Conservation (phyloP, 2,329 filamentous ascomycete genomes). For the Ophidiomyces ophidiicola region DNA sequence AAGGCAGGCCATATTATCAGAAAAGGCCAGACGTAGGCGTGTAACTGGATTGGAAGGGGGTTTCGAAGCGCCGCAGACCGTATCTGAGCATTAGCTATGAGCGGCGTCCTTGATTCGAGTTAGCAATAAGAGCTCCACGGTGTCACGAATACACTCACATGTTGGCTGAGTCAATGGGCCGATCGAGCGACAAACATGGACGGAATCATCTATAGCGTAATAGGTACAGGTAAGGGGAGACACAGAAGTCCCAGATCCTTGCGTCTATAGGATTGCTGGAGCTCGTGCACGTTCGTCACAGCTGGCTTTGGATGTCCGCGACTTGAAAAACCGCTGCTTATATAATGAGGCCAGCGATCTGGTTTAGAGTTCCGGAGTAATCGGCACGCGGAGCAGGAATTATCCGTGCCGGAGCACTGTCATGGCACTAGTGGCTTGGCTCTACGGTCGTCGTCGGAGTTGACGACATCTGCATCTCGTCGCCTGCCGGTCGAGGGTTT, state of each 20-base stretch:
- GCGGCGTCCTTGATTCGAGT: constrained; percentile 49
- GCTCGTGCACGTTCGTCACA: no score
- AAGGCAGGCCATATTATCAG: constrained; percentile 84
- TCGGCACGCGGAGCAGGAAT: neutral
- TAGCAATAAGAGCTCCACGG: neutral
- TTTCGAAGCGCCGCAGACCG: constrained; percentile 76
- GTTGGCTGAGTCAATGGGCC: constrained; percentile 6
- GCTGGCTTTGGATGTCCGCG: no score
- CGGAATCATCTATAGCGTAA: neutral
- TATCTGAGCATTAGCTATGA: constrained; percentile 88
- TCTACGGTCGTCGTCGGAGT: no score
- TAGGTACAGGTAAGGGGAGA: neutral
- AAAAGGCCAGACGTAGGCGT: constrained; percentile 90
- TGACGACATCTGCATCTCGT: no score
- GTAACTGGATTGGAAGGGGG: constrained; percentile 66
- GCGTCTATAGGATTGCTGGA: no score
- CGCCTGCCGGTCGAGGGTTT: no score
- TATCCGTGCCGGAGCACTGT: no score
- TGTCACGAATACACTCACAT: constrained; percentile 12
- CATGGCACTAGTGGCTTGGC: no score
- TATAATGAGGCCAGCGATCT: neutral
- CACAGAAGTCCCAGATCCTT: no score
- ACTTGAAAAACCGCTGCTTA: no score
- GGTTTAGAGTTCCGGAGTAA: constrained; percentile 5
- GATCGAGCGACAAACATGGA: constrained; percentile 4